Conservation (phyloP, 495 filamentous ascomycete genomes). For the Penicillium macrosclerotiorum region DNA sequence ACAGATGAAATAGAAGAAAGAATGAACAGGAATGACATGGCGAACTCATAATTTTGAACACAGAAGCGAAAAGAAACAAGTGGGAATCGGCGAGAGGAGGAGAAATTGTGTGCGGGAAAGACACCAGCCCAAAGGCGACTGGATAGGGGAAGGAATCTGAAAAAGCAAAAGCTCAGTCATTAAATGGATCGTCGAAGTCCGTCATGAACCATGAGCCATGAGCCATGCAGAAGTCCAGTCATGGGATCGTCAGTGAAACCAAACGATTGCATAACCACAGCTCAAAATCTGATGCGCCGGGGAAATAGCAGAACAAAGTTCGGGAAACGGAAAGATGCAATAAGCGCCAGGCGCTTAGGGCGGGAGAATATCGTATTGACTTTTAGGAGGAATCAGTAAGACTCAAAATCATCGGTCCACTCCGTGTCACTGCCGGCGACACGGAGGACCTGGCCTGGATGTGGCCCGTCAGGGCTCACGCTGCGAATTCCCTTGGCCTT, state of each 20-base stretch:
- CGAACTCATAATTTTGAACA: constrained; percentile 29
- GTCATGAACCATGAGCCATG: constrained; percentile 25
- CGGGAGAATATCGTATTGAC: constrained; percentile 2
- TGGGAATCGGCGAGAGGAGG: constrained; percentile 5
- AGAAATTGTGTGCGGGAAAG: constrained; percentile 8
- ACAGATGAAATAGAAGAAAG: constrained; percentile 24
- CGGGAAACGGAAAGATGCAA: constrained; percentile 8
- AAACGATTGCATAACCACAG: constrained; percentile 21
- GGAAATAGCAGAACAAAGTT: constrained; percentile 3
- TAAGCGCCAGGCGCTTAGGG: neutral
- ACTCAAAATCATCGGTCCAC: constrained; percentile 51
- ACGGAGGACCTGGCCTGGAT: constrained; percentile 37
- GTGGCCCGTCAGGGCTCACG: constrained; percentile 42
- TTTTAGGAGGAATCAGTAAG: constrained; percentile 31
- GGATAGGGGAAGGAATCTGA: constrained; percentile 13
- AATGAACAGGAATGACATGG: constrained; percentile 29
- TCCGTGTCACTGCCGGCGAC: constrained; percentile 47
- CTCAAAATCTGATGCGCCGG: constrained; percentile 17
- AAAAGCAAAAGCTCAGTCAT: constrained; percentile 20
- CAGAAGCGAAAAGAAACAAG: constrained; percentile 11
- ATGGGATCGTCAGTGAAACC: constrained; percentile 25
- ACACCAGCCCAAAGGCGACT: constrained; percentile 15
- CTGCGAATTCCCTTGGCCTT: constrained; percentile 54
- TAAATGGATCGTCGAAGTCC: constrained; percentile 19
- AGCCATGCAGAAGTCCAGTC: constrained; percentile 21